These are phyloP conservation scores for Leccinum holopus DNA, from an alignment of 1,284 basidiomycete genomes.

Conservation along the genomic window DNA sequence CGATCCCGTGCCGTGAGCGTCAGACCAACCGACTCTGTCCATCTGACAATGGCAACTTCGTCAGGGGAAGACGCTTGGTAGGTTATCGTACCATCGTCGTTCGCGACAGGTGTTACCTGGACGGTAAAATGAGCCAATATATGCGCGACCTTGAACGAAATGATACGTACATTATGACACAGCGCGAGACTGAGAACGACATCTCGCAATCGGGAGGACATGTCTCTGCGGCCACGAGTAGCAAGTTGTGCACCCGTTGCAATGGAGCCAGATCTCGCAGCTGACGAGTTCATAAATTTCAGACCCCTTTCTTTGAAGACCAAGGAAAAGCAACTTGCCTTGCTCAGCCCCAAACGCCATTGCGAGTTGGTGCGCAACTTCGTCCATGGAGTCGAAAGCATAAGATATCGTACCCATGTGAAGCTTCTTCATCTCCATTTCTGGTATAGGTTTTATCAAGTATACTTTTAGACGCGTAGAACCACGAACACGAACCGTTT, in stretches of 20 bases:
- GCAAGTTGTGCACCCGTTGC: slow-evolving; percentile 79
- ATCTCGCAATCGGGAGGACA: slow-evolving; percentile 93
- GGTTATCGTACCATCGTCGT: slow-evolving; percentile 91
- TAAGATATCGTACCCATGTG: slow-evolving; percentile 99
- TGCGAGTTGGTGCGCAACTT: slow-evolving; percentile 86
- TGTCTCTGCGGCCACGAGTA: slow-evolving; percentile 85
- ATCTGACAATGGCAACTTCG: slow-evolving; percentile 98
- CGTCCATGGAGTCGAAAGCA: slow-evolving; percentile 97
- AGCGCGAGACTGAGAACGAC: slow-evolving; percentile 91
- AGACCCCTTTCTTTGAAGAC: background rate
- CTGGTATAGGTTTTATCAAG: slow-evolving; percentile 40
- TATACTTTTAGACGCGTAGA: background rate
- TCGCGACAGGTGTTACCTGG: slow-evolving; percentile 91
- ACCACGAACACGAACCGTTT: slow-evolving; percentile 65
- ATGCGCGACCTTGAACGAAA: background rate
- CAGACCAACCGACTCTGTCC: slow-evolving; percentile 94
- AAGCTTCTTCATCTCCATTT: slow-evolving; percentile 99
- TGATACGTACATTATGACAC: slow-evolving; percentile 86
- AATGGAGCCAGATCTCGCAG: slow-evolving; percentile 48
- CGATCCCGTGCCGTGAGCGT: slow-evolving; percentile 88
- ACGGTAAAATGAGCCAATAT: background rate
- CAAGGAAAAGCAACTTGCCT: slow-evolving; percentile 10
- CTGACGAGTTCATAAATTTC: slow-evolving; percentile 32
- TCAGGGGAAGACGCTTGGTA: slow-evolving; percentile 99
- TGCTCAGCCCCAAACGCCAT: slow-evolving; percentile 72